These are phyloP conservation scores for thale cress (Arabidopsis thaliana) DNA, from an alignment of 345 rosid species.

Conservation along the genomic window DNA sequence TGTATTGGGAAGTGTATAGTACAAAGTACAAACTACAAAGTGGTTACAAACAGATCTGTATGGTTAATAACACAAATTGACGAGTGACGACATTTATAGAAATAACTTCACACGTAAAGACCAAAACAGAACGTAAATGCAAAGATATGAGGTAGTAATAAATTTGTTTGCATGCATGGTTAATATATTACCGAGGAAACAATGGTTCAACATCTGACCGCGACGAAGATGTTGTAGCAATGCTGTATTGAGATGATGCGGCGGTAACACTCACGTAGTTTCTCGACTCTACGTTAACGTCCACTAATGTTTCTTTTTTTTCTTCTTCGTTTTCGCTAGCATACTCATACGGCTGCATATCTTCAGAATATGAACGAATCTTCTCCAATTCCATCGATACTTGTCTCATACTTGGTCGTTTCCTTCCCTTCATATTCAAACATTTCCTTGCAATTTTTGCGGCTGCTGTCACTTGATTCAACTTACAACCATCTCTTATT, in stretches of 20 bases:
- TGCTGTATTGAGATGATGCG: constrained; percentile 9
- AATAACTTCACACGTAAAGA: not conserved
- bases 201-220: constrained; percentile 30
- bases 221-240: not conserved
- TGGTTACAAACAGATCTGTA: not conserved
- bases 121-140: not conserved
- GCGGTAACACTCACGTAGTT: not conserved
- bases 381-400: constrained; percentile 44
- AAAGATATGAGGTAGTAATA: not conserved
- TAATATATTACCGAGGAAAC: constrained; percentile 17
- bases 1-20: not conserved
- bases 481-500: constrained; percentile 16
- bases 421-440: constrained; percentile 41
- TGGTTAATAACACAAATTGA: not conserved
- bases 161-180: not conserved
- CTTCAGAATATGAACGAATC: not conserved
- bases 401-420: constrained; percentile 55
- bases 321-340: constrained; percentile 24
- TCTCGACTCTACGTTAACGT: constrained; percentile 5
- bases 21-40: not conserved
- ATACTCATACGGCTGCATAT: not conserved
- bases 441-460: constrained; percentile 49
- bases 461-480: constrained; percentile 27
- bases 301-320: not conserved
- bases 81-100: not conserved